These are phyloP conservation scores for Ceratocystis papillata DNA, from an alignment of 2,329 filamentous ascomycete genomes.

Conservation along the genomic window DNA sequence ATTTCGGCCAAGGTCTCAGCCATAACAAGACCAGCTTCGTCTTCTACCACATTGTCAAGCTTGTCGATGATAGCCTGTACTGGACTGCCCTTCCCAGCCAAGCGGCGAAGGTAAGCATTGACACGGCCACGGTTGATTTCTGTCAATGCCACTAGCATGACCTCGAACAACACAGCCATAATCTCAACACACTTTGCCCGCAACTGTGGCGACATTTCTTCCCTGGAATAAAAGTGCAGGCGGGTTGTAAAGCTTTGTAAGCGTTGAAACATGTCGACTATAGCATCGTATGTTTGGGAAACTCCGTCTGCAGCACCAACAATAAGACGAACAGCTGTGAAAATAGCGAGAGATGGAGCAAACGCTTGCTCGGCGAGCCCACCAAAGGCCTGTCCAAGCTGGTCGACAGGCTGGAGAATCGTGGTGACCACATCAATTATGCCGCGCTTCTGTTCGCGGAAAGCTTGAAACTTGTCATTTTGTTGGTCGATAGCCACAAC, in stretches of 20 bases:
- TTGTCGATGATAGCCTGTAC: slow-evolving; percentile 34
- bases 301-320: slow-evolving; percentile 38
- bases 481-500: slow-evolving; percentile 21
- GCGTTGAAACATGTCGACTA: slow-evolving; percentile 36
- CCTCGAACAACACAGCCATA: slow-evolving; percentile 37
- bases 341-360: slow-evolving; percentile 35
- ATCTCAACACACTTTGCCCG: slow-evolving; percentile 35
- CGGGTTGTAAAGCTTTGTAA: slow-evolving; percentile 37
- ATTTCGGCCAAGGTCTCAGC: slow-evolving; percentile 37
- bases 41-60: slow-evolving; percentile 35
- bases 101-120: slow-evolving; percentile 34
- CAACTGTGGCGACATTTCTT: slow-evolving; percentile 33
- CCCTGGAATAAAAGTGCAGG: slow-evolving; percentile 35
- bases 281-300: slow-evolving; percentile 37
- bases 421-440: slow-evolving; percentile 24
- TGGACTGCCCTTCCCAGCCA: slow-evolving; percentile 35
- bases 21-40: slow-evolving; percentile 36
- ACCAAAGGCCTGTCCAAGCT: slow-evolving; percentile 33
- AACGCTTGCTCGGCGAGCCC: slow-evolving; percentile 34
- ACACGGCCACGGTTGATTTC: slow-evolving; percentile 35
- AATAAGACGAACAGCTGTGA: slow-evolving; percentile 36
- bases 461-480: slow-evolving; percentile 24
- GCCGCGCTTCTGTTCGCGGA: slow-evolving; percentile 23
- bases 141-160: slow-evolving; percentile 37
- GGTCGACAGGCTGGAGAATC: slow-evolving; percentile 33